A percentile compares a stretch with the other conserved stretches of the same genome.
These are phyloP conservation scores for Linnemannia elongata DNA, from an alignment of 192 early-diverging fungal genomes.

Conservation along the genomic window DNA sequence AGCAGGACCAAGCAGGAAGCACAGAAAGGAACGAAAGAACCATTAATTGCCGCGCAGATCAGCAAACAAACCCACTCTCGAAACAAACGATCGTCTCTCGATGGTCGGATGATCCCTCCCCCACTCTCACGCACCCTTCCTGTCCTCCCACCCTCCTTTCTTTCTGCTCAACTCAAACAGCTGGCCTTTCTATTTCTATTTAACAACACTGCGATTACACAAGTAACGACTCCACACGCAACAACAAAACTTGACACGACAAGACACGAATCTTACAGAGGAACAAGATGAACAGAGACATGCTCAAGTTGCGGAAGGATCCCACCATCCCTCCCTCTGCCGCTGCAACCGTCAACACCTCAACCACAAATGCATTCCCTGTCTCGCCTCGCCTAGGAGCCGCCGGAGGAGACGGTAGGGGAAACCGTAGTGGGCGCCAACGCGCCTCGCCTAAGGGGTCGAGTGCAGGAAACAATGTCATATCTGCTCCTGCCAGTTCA, in stretches of 20 bases:
- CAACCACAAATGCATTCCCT: conserved; percentile 35
- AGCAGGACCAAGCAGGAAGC: too few relatives aligned
- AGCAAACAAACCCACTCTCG: neutral
- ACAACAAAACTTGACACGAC: neutral
- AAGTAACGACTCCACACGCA: too few relatives aligned
- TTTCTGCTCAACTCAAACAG: neutral
- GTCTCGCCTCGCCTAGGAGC: conserved; percentile 42
- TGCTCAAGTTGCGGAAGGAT: conserved; percentile 54
- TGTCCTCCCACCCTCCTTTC: neutral
- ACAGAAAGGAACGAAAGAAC: neutral
- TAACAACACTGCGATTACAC: neutral
- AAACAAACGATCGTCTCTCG: neutral
- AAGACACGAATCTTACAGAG: neutral
- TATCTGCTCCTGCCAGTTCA: neutral
- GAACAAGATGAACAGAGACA: conserved; percentile 52
- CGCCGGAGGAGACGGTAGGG: neutral
- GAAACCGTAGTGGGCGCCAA: conserved; percentile 13
- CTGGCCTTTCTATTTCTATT: neutral
- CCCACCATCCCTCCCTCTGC: conserved; percentile 46
- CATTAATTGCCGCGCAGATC: neutral
- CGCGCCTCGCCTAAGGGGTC: conserved; percentile 39
- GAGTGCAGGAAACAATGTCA: neutral
- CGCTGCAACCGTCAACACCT: conserved; percentile 44
- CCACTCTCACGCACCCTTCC: neutral
- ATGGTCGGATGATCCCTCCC: neutral